Base-by-base conservation (phyloP, 2,329 filamentous ascomycete species). In the Microdochium trichocladiopsis region DNA sequence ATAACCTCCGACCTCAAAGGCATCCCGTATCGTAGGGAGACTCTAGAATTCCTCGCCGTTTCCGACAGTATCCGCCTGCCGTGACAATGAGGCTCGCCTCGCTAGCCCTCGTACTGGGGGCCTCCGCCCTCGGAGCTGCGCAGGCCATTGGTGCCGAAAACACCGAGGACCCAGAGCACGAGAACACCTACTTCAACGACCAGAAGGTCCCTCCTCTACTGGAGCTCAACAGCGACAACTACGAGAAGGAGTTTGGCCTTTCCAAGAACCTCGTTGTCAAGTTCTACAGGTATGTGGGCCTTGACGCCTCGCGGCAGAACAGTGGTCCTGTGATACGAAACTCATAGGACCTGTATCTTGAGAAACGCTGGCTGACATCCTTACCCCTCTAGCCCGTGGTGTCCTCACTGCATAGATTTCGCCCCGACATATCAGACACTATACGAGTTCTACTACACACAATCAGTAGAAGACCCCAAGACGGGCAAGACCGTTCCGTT, bases 361-460 rank as follows among this genome's bases (percentile, higher is more conserved):
- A 23, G 18, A 6, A 12, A 14, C 49, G 21, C 43, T 3, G 14
- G 12, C 52, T 45, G 41, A 51, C 31, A 18, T 45, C 6, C 18
- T 16, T 49, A 67, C 61, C 63, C 60, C 74, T 25, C 8, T 53
- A 83, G 80, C 60, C 80, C 80, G 11, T 82, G 74, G 58, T 84
- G 80, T 69, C 78, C 78, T 48, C 90, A 96, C 69, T 96, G 92
- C 73, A 79, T 79, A 66, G 75, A 79, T 49, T 88, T 90, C 63
- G 90, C 89, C 50, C 94, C 94, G 8, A 86, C 83, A 50, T 96
- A 84, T 77, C 91, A 97, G 71, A 96, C 92, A 4, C 70, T 93
- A 14, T 96, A 97, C 76, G 94, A 99, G 72, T 96, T 86, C 70
- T 99, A 96, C 74, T 75, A 90, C 73, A 96, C 92, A 36, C 41